These are phyloP conservation scores for Curvularia spicifera DNA, from an alignment of 2,329 filamentous ascomycete genomes.

Conservation along the genomic window DNA sequence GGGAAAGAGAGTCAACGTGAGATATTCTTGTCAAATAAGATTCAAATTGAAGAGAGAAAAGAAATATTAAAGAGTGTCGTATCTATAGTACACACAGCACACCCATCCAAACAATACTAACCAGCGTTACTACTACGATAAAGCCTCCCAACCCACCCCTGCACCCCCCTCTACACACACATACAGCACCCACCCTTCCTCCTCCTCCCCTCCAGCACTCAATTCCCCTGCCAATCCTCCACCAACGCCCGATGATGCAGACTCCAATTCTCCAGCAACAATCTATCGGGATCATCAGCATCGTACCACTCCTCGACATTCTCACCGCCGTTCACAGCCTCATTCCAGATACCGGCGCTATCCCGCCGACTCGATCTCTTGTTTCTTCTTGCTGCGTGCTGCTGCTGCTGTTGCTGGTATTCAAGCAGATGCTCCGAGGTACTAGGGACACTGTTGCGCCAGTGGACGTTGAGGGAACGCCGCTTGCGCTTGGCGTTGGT, in stretches of 20 bases:
- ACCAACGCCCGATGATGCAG: slow-evolving; percentile 8
- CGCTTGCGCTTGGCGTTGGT: not conserved
- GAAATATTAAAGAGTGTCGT: too few species aligned
- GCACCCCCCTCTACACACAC: too few species aligned
- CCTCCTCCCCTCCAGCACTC: not conserved
- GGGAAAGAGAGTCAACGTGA: too few species aligned
- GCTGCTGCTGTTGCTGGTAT: not conserved
- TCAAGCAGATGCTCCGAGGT: not conserved
- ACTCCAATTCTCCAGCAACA: slow-evolving; percentile 1
- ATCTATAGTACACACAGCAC: too few species aligned
- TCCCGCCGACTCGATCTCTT: not conserved
- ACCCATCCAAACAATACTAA: too few species aligned
- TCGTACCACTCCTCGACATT: not conserved
- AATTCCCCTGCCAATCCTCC: slow-evolving; percentile 1
- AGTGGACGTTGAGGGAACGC: not conserved
- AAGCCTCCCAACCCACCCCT: too few species aligned
- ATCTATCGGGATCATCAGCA: not conserved
- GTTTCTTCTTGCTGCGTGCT: not conserved
- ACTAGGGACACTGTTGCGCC: not conserved
- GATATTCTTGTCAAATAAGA: too few species aligned
- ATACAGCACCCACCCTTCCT: too few species aligned
- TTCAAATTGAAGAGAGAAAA: too few species aligned
- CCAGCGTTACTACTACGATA: too few species aligned
- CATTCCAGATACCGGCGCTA: not conserved
- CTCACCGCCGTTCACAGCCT: not conserved